Base-by-base conservation (phyloP, 495 filamentous ascomycete genomes). In the Penicillium antarcticum region DNA sequence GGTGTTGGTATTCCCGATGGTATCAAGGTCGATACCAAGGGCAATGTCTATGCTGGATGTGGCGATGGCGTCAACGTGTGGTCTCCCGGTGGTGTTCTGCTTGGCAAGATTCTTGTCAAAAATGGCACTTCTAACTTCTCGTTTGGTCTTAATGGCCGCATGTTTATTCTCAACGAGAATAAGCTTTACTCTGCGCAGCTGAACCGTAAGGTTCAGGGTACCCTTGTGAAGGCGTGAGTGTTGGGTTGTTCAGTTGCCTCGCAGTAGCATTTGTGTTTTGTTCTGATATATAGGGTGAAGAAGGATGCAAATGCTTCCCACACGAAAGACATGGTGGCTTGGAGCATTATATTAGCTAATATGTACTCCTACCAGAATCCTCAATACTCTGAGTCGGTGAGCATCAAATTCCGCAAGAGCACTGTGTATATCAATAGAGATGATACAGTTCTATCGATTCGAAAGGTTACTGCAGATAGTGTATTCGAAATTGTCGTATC, bases 11-110 rank as follows among this genome's bases (percentile, higher is more conserved):
- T 80, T 12, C 80, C 84, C 6, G 83, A 87, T 53, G 83, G 80
- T 6, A 66, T 87, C 51, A 84, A 86, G 60, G 68, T 71, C 50
- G 83, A 87, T 55, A 74, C 69, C 53, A 63, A 74, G 14, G 83
- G 82, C 2, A 83, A 85, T 48, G 76, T 87, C 9, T 87, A 85
- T 56, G 63, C 73, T n/a, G 83, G 78, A 9, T 79, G 74, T 44
- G 79, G 75, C 6, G 82, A 85, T 53, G 84, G 84, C 34, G 71
- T 87, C 19, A 78, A 85, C 23, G 78, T 86, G 12, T 87, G 72
- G 72, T 82, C 78, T 48, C 63, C 77, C 4, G 75, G 75, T 0
- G 82, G 83, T 21, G 78, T 73, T 9, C 69, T 78, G 18, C 58
- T 79, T 16, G 76, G 74, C 14, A 84, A 81, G 64, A 81, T 85